Conservation (phyloP, 352 stramenopile genomes). For the Phytophthora aleatoria region DNA sequence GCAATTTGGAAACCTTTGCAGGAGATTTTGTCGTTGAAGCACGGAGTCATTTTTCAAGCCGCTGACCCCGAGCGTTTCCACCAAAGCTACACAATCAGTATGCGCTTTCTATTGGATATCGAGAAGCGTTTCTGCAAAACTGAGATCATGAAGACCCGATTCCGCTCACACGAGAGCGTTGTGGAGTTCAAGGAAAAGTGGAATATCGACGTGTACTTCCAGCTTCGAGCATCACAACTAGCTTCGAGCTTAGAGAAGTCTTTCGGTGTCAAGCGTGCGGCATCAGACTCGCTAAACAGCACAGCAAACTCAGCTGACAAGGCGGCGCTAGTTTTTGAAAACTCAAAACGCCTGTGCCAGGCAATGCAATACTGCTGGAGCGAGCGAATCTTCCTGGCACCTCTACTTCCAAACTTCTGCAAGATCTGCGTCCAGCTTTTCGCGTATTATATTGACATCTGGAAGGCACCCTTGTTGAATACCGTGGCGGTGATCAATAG, state of each 20-base stretch:
- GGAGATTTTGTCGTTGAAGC: slow-evolving; percentile 67
- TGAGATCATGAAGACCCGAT: slow-evolving; percentile 62
- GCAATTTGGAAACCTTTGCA: slow-evolving; percentile 83
- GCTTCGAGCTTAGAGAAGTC: slow-evolving; percentile 52
- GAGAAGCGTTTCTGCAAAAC: slow-evolving; percentile 63
- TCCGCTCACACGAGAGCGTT: slow-evolving; percentile 72
- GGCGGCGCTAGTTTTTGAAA: slow-evolving; percentile 48
- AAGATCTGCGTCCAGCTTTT: slow-evolving; percentile 78
- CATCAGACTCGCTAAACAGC: slow-evolving; percentile 7
- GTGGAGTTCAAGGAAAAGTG: slow-evolving; percentile 87
- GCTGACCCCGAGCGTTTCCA: slow-evolving; percentile 82
- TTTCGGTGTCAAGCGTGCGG: slow-evolving; percentile 41
- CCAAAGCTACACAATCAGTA: slow-evolving; percentile 80
- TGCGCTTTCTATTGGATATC: slow-evolving; percentile 64
- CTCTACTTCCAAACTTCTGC: slow-evolving; percentile 64
- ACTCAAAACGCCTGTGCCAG: slow-evolving; percentile 53
- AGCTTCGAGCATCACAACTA: slow-evolving; percentile 69
- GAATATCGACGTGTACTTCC: slow-evolving; percentile 90
- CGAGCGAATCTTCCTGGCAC: slow-evolving; percentile 55
- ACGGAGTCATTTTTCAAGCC: slow-evolving; percentile 83
- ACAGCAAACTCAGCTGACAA: slow-evolving; percentile 4
- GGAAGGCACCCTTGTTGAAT: slow-evolving; percentile 55
- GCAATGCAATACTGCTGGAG: slow-evolving; percentile 65
- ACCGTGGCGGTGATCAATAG: slow-evolving; percentile 49
- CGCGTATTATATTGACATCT: slow-evolving; percentile 61